These are phyloP conservation scores for Wakefieldia striispora DNA, from an alignment of 768 basidiomycete species.

Conservation along the genomic window DNA sequence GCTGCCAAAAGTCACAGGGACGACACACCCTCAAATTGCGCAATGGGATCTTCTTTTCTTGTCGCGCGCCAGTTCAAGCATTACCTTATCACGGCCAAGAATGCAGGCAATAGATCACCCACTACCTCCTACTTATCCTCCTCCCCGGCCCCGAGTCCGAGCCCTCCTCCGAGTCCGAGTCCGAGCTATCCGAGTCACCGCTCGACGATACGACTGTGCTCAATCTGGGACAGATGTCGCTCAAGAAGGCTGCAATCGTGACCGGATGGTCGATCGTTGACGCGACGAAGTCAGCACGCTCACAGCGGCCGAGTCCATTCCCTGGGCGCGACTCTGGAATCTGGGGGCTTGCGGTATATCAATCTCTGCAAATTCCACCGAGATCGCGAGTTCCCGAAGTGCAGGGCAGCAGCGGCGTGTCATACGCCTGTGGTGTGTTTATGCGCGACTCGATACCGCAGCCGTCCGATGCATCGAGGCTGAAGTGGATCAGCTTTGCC, in stretches of 20 bases:
- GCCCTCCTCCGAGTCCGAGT: background rate
- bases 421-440: conserved; percentile 22
- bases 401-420: conserved; percentile 15
- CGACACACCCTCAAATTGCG: no score
- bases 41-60: background rate
- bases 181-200: no score
- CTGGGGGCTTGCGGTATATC: conserved; percentile 5
- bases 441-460: conserved; percentile 18
- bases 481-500: conserved; percentile 14
- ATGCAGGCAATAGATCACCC: conserved; percentile 21
- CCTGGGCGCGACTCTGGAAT: conserved; percentile 4
- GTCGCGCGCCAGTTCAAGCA: conserved; percentile 4
- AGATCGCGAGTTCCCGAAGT: conserved; percentile 16
- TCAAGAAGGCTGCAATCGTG: conserved; percentile 25
- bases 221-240: conserved; percentile 22
- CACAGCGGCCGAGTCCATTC: conserved; percentile 10
- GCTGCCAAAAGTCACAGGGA: no score
- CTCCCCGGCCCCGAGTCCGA: conserved; percentile 1
- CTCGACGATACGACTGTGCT: no score
- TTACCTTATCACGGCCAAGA: conserved; percentile 18
- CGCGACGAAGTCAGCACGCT: conserved; percentile 16
- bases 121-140: conserved; percentile 28
- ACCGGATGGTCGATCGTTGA: conserved; percentile 21
- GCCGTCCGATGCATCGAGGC: conserved; percentile 17
- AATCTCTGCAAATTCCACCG: conserved; percentile 21